Percentiles rank a stretch among this genome's conserved stretches.
phyloP scores from a whole-genome alignment of 805 yeast genomes.

The Sungouiozyma ichnusensis region DNA sequence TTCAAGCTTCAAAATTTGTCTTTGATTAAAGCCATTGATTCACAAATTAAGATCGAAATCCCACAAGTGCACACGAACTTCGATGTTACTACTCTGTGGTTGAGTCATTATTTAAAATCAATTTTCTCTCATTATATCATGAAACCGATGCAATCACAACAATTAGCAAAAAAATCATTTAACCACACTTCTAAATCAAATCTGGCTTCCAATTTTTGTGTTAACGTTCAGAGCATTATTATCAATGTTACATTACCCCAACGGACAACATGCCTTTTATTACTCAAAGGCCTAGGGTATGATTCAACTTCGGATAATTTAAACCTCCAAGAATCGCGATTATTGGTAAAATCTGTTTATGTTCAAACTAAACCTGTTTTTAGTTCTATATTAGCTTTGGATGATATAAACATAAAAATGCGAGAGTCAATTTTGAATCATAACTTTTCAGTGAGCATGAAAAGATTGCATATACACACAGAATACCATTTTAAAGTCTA shows the following conservation, averaged over 20 bases:
- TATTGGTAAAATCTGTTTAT: conserved; percentile 24
- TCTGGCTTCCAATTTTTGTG: conserved; percentile 2
- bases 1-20: conserved; percentile 11
- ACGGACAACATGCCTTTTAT: conserved; percentile 15
- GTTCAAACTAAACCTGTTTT: conserved; percentile 13
- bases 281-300: conserved; percentile 7
- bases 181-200: not conserved
- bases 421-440: conserved; percentile 1
- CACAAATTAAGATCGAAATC: conserved; percentile 4
- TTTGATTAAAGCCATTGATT: not conserved
- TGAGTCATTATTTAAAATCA: conserved; percentile 13
- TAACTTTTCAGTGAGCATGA: conserved; percentile 7
- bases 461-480: conserved; percentile 20
- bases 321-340: conserved; percentile 6
- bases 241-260: conserved; percentile 22
- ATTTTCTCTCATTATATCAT: conserved; percentile 8
- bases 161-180: not conserved
- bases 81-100: conserved; percentile 26
- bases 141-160: not conserved
- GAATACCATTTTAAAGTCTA: conserved; percentile 34
- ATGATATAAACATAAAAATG: conserved; percentile 9
- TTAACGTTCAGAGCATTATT: conserved; percentile 14
- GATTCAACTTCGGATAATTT: conserved; percentile 2
- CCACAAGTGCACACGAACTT: conserved; percentile 19
- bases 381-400: conserved; percentile 14